Conservation (phyloP, 352 stramenopile species). For the Pythium phragmiticola region DNA sequence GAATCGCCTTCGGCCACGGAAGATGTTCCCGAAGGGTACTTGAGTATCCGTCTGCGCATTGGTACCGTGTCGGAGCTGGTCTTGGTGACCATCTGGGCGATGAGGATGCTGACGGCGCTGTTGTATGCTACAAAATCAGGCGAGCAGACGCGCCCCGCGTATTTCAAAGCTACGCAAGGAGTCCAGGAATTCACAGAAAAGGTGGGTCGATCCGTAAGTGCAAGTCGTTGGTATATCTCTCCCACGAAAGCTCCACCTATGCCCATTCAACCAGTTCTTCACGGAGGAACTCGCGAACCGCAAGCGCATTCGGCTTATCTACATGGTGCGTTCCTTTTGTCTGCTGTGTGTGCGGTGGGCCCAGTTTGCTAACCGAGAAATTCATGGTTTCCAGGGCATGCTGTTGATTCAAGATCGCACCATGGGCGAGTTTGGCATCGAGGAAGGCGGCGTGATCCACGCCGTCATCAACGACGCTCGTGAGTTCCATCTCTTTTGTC, state of each 20-base stretch:
- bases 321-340: constrained; percentile 42
- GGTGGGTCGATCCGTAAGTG: constrained; percentile 23
- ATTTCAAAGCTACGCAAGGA: constrained; percentile 65
- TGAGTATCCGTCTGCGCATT: constrained; percentile 59
- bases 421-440: constrained; percentile 80
- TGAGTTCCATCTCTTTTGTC: constrained; percentile 32
- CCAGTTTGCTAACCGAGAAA: neutral
- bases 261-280: constrained; percentile 50
- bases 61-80: constrained; percentile 12
- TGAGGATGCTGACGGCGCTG: neutral
- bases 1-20: neutral
- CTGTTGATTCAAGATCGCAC: constrained; percentile 53
- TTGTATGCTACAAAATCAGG: constrained; percentile 22
- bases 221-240: neutral
- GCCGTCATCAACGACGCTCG: constrained; percentile 67
- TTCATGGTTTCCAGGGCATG: constrained; percentile 41
- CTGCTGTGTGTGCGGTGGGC: too few relatives aligned
- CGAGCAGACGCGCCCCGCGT: constrained; percentile 48
- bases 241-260: neutral
- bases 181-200: constrained; percentile 63
- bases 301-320: constrained; percentile 75
- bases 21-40: constrained; percentile 43
- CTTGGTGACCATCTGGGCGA: too few relatives aligned
- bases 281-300: constrained; percentile 41
- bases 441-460: constrained; percentile 75